Conservation (phyloP, 805 yeast species). For the Saccharomyces paradoxus region DNA sequence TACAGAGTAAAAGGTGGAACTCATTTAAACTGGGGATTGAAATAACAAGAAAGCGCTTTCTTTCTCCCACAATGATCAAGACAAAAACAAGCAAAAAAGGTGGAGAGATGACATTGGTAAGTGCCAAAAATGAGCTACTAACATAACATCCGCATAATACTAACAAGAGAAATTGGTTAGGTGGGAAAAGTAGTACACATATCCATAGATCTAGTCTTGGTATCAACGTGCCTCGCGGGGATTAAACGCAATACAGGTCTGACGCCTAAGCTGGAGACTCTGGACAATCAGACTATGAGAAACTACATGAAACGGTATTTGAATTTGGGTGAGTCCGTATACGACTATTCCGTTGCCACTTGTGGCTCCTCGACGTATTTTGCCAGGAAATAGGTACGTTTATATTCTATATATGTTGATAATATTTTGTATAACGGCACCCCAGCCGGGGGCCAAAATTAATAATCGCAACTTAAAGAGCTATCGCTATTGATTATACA, state of each 20-base stretch:
- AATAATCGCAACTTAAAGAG: not conserved
- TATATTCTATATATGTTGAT: not conserved
- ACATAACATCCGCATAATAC: not conserved
- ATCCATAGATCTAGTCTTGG: conserved; percentile 49
- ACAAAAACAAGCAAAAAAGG: not conserved
- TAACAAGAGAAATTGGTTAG: conserved; percentile 14
- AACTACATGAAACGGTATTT: conserved; percentile 58
- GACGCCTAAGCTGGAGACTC: conserved; percentile 43
- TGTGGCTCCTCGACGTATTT: conserved; percentile 71
- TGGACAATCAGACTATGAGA: conserved; percentile 41
- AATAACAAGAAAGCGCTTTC: not conserved
- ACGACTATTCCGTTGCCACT: conserved; percentile 62
- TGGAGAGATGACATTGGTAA: not conserved
- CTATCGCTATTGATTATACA: not conserved
- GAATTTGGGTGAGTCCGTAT: conserved; percentile 75
- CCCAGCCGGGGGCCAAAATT: not conserved
- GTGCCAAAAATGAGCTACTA: not conserved
- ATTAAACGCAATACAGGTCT: conserved; percentile 66
- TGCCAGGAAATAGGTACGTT: conserved; percentile 38
- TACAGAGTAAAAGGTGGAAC: not conserved
- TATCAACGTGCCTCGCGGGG: conserved; percentile 65
- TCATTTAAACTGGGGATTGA: not conserved
- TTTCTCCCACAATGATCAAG: not conserved
- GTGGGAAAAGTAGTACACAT: conserved; percentile 50
- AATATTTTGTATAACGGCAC: not conserved